phyloP scores from a whole-genome alignment of 2,329 filamentous ascomycete species.

The Botryotinia narcissicola region DNA sequence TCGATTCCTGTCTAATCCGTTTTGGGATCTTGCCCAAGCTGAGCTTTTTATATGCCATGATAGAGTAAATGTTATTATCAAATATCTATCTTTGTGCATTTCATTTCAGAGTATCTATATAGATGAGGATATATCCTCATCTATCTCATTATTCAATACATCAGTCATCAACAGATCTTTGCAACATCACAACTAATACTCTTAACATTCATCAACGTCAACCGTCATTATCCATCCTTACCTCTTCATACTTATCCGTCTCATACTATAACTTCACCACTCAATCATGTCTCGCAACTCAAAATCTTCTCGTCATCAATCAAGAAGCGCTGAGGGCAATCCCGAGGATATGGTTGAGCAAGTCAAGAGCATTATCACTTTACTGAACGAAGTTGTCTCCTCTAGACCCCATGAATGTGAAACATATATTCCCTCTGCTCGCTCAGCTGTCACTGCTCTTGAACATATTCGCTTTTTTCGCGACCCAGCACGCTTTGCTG shows the following conservation, averaged over 20 bases:
- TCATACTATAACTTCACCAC: not conserved
- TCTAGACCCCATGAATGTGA: slow-evolving; percentile 35
- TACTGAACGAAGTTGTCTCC: slow-evolving; percentile 33
- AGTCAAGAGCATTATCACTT: slow-evolving; percentile 33
- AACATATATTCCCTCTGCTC: slow-evolving; percentile 40
- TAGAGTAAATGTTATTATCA: not conserved
- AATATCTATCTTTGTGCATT: slow-evolving; percentile 6
- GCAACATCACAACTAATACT: not conserved
- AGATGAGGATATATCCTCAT: not conserved
- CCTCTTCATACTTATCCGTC: not conserved
- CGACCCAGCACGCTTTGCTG: slow-evolving; percentile 38
- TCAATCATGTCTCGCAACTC: slow-evolving; percentile 29
- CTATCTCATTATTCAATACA: not conserved
- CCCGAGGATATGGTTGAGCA: slow-evolving; percentile 33
- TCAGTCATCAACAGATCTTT: not conserved
- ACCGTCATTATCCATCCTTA: not conserved
- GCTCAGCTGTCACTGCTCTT: slow-evolving; percentile 42
- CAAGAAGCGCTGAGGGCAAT: slow-evolving; percentile 24
- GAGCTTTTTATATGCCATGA: not conserved
- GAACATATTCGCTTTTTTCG: slow-evolving; percentile 42
- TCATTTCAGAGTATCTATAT: slow-evolving; percentile 13
- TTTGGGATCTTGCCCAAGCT: slow-evolving; percentile 12
- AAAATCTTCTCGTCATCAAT: slow-evolving; percentile 30
- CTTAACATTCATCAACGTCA: not conserved
- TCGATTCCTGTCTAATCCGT: slow-evolving; percentile 13